Conservation (phyloP, 371 early-diverging fungal species). For the Mucor circinelloides region DNA sequence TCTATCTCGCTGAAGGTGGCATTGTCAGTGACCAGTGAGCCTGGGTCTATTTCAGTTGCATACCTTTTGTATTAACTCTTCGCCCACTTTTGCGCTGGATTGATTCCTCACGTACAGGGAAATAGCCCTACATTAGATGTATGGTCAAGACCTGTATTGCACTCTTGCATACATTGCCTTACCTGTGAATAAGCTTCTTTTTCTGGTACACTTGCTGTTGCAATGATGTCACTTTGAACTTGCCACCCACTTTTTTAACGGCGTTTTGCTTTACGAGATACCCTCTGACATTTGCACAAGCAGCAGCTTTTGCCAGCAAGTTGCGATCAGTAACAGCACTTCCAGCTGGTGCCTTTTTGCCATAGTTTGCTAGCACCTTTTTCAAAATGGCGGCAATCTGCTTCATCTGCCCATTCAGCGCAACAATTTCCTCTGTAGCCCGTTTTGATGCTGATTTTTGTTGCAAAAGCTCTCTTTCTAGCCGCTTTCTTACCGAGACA, state of each 20-base stretch:
- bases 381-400: conserved; percentile 36
- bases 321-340: conserved; percentile 36
- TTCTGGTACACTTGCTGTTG: conserved; percentile 36
- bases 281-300: conserved; percentile 37
- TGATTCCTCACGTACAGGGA: conserved; percentile 14
- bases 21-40: not conserved
- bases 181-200: conserved; percentile 28
- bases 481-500: conserved; percentile 19
- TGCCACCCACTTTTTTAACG: conserved; percentile 11
- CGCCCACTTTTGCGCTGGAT: not conserved
- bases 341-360: conserved; percentile 7
- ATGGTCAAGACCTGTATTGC: no score
- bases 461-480: conserved; percentile 28
- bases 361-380: conserved; percentile 19
- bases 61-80: conserved; percentile 23
- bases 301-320: conserved; percentile 37
- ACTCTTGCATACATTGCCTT: not conserved
- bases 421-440: conserved; percentile 32
- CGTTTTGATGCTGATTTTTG: conserved; percentile 35
- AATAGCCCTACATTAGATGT: conserved; percentile 18
- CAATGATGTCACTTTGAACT: conserved; percentile 19
- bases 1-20: conserved; percentile 39
- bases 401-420: conserved; percentile 33
- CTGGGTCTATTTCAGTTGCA: not conserved
- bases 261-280: conserved; percentile 19